These are phyloP conservation scores for Saccharomycopsis hybrid DNA, from an alignment of 1,139 yeast species.

Conservation along the genomic window DNA sequence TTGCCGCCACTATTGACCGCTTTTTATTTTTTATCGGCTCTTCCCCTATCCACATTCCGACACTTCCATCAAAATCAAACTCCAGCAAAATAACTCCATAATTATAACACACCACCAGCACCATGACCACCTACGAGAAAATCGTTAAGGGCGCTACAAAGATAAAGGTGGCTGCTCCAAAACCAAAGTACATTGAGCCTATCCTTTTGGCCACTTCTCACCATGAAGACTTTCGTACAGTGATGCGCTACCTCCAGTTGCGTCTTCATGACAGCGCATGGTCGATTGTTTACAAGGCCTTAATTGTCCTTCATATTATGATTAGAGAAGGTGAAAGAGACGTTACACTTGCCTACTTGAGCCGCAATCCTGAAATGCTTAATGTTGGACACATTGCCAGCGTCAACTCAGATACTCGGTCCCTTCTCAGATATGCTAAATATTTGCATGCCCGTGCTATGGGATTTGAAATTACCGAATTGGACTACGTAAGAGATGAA, in stretches of 20 bases:
- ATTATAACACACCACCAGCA: too few relatives aligned
- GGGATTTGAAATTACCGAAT: slow-evolving; percentile 56
- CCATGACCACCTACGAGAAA: slow-evolving; percentile 49
- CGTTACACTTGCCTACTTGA: slow-evolving; percentile 59
- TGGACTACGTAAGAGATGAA: slow-evolving; percentile 77
- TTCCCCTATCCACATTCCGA: too few relatives aligned
- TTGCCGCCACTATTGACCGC: too few relatives aligned
- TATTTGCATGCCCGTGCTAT: slow-evolving; percentile 65
- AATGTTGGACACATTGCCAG: slow-evolving; percentile 37
- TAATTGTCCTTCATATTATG: slow-evolving; percentile 84
- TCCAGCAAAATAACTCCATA: too few relatives aligned
- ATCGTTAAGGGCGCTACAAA: slow-evolving; percentile 72
- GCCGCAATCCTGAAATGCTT: slow-evolving; percentile 54
- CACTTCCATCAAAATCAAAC: too few relatives aligned
- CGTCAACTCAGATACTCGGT: slow-evolving; percentile 48
- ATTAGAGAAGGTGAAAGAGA: slow-evolving; percentile 83
- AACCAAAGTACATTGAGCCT: slow-evolving; percentile 91
- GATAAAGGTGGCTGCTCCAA: slow-evolving; percentile 85
- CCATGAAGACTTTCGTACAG: slow-evolving; percentile 55
- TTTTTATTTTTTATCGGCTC: too few relatives aligned
- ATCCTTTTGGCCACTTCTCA: slow-evolving; percentile 70
- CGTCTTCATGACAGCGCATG: slow-evolving; percentile 77
- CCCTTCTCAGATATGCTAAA: slow-evolving; percentile 61
- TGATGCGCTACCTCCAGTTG: slow-evolving; percentile 54
- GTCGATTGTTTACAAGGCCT: slow-evolving; percentile 83